Evolutionary conservation across 768 basidiomycete genomes (phyloP).

Genomic region (Mycena indigotica): DNA sequence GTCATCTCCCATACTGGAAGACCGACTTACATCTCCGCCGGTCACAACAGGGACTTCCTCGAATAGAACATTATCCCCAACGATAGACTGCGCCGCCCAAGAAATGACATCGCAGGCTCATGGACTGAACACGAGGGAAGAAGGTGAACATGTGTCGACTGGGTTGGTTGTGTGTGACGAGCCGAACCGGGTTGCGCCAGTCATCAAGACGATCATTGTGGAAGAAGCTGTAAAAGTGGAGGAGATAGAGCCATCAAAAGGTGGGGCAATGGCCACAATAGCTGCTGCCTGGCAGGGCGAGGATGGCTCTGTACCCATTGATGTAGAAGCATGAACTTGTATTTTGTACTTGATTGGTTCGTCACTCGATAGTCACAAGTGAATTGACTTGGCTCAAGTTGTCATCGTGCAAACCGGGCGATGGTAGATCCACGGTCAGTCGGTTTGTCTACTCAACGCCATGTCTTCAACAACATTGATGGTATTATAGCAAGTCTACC

Average conservation of each 20-base stretch:
- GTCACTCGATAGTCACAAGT: no score
- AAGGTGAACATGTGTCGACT: constrained; percentile 7
- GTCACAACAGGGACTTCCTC: constrained; percentile 7
- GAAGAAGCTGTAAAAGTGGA: constrained; percentile 50
- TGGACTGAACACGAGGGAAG: constrained; percentile 7
- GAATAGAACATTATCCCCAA: neutral
- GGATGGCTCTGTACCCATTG: neutral
- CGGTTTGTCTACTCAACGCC: neutral
- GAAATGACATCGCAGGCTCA: neutral
- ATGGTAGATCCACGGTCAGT: constrained; percentile 1
- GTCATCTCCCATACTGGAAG: constrained; percentile 35
- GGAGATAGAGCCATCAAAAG: constrained; percentile 49
- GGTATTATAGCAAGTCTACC: constrained; percentile 52
- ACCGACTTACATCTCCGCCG: constrained; percentile 9
- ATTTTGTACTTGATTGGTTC: neutral
- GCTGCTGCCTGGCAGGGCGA: neutral
- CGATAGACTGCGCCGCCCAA: neutral
- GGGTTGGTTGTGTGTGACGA: neutral
- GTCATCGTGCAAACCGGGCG: neutral
- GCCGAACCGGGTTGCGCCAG: constrained; percentile 8
- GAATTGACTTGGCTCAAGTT: no score
- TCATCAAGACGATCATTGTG: constrained; percentile 27
- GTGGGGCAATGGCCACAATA: constrained; percentile 3
- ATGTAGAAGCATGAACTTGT: neutral
- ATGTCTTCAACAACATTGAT: constrained; percentile 18